Base-by-base conservation (phyloP, 768 basidiomycete genomes). In the Amylocystis lapponica region DNA sequence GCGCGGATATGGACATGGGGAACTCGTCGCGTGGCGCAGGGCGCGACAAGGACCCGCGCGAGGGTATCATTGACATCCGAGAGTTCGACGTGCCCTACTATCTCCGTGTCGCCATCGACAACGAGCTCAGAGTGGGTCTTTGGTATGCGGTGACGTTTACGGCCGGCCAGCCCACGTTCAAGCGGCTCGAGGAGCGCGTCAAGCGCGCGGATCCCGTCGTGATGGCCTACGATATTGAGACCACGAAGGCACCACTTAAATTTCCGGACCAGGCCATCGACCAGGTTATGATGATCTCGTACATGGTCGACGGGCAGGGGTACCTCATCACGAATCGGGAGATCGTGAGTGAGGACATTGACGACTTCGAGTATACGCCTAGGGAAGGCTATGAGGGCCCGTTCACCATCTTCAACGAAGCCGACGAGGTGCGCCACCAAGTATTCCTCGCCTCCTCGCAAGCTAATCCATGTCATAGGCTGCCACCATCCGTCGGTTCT, bases 251-350 rank as follows among this genome's bases (percentile, higher is more conserved):
- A n/a, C 95, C 96, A n/a, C 79, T 98, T 55, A 98, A 98, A 65
- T 98, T 98, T 59, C 95, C 96, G 1, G 96, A 98, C 67, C 86
- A 93, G 53, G 78, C 81, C 6, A 83, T 90, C 20, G 96, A 98
- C 68, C 94, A 97, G 61, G 92, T 99, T 55, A 99, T 99, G 95
- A 99, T 99, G 96, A 98, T 99, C 50, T 99, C 96, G 33, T 99
- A 98, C 66, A 98, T 99, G 94, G 72, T 99, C 14, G 96, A 99
- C 60, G 95, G 93, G 0, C 90, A 94, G 62, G 96, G 96, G 0
- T 99, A 87, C 59, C 78, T 99, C 48, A 97, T 99, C 64, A 96
- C 92, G 17, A 98, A 98, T 56, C 77, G 96, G 32, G 96, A 99
- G 52, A 97, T 98, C 39, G 91, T 98, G 46, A 83, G 86, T 48